Percentiles rank a stretch among this genome's conserved stretches.
Evolutionary conservation across 352 stramenopile species (phyloP).

Genomic region (Phytophthora colocasiae): DNA sequence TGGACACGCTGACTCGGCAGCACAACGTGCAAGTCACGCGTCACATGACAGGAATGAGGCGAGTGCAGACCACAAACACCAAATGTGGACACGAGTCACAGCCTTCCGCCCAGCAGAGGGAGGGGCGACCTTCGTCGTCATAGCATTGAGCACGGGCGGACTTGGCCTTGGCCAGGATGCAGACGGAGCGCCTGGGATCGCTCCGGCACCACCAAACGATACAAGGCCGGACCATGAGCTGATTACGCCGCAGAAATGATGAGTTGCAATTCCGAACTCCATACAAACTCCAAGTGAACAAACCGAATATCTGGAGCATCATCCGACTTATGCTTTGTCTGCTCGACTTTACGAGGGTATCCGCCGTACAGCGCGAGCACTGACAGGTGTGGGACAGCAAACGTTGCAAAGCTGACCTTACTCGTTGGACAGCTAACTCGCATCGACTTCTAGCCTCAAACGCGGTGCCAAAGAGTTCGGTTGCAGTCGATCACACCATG

Average conservation of each 20-base stretch:
- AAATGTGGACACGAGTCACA: conserved; percentile 40
- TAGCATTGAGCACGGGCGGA: conserved; percentile 8
- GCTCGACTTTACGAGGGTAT: conserved; percentile 31
- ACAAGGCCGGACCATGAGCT: conserved; percentile 12
- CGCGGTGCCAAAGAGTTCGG: conserved; percentile 4
- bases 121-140: conserved; percentile 1
- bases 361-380: conserved; percentile 12
- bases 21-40: conserved; percentile 17
- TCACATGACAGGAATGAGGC: conserved; percentile 15
- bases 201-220: conserved; percentile 23
- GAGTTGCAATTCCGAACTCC: conserved; percentile 12
- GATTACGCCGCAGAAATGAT: conserved; percentile 32
- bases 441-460: conserved; percentile 23
- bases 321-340: background rate
- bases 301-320: conserved; percentile 1
- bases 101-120: conserved; percentile 9
- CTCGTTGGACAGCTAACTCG: conserved; percentile 36
- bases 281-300: conserved; percentile 33
- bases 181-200: conserved; percentile 32
- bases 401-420: conserved; percentile 5
- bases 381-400: conserved; percentile 34
- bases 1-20: conserved; percentile 29
- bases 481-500: conserved; percentile 18
- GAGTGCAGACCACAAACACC: conserved; percentile 23
- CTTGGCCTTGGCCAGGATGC: conserved; percentile 12